Base-by-base conservation (phyloP, 331 rosid genomes). In the Cydonia oblonga region DNA sequence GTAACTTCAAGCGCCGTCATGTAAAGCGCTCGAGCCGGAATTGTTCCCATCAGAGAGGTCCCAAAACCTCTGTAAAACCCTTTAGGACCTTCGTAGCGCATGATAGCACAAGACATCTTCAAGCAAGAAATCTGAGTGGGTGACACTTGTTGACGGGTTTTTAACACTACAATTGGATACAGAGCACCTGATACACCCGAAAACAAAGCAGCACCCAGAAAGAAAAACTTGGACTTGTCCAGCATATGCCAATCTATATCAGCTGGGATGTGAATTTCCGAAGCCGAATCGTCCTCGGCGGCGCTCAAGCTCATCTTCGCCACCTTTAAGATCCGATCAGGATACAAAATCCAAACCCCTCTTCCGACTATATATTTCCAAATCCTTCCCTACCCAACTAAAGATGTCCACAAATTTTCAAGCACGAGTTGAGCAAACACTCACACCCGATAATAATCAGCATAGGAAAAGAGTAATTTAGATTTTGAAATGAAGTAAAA, bases 161-260 rank as follows among this genome's bases (percentile, higher is more conserved):
- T 91, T 24, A 95, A 77, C 42, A 95, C 93, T 9, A 95, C 88
- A 71, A 90, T 85, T 0, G 99, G 99, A 65, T 95, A 95, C 25
- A 95, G 84, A 1, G 86, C 89, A 4, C 85, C 81, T 1, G 99
- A 95, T 9, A 95, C 96, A 22, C 99, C 97, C 2, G 99, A 95
- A 80, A 95, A 95, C 67, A 95, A 75, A 76, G 89, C 96, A 69
- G 99, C 99, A 33, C 99, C 99, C 3, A 95, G 84, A 82, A 91
- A 85, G 90, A 91, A 95, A 63, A 95, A 95, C 62, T 81, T 91
- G 51, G 97, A 91, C 76, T 95, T 95, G 78, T 95, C 99, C 3
- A 95, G 80, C 99, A 95, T 95, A 82, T 95, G 87, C 99, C 99
- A 95, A 25, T 95, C 99, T 66, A 95, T 87, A 57, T 95, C 99